These are phyloP conservation scores for Cyclotella cryptica DNA, from an alignment of 108 stramenopile species.

Conservation along the genomic window DNA sequence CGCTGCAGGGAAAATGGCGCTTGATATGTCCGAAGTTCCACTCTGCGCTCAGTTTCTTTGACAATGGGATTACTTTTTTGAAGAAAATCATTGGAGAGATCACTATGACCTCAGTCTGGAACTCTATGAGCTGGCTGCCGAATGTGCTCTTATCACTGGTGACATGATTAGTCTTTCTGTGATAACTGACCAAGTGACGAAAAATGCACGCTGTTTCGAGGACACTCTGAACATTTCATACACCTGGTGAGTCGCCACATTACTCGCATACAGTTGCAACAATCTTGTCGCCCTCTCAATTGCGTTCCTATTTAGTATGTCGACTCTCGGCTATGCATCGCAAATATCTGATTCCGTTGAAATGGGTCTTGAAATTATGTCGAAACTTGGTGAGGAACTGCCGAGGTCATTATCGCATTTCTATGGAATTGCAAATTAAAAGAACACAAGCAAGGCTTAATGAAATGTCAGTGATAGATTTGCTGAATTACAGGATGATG, in stretches of 20 bases:
- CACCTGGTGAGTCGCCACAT: too few species aligned
- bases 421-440: not conserved
- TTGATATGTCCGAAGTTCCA: conserved; percentile 29
- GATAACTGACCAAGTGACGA: conserved; percentile 13
- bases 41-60: conserved; percentile 14
- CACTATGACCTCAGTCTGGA: conserved; percentile 34
- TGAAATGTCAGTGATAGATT: conserved; percentile 3
- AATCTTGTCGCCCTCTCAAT: too few species aligned
- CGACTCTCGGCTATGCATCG: not conserved
- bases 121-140: conserved; percentile 20
- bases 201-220: conserved; percentile 13
- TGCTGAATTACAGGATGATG: conserved; percentile 10
- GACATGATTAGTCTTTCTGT: not conserved
- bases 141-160: conserved; percentile 12
- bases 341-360: conserved; percentile 9
- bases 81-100: conserved; percentile 18
- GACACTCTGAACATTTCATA: conserved; percentile 9
- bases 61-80: conserved; percentile 23
- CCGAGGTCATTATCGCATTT: not conserved
- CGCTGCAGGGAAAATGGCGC: conserved; percentile 25
- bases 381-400: conserved; percentile 14
- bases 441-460: not conserved
- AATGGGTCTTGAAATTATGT: not conserved
- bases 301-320: not conserved
- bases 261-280: too few species aligned